A percentile compares a stretch with the other conserved stretches of the same genome.
Evolutionary conservation across 2,329 filamentous ascomycete species (phyloP).

Genomic region (Pseudogymnoascus sp.): DNA sequence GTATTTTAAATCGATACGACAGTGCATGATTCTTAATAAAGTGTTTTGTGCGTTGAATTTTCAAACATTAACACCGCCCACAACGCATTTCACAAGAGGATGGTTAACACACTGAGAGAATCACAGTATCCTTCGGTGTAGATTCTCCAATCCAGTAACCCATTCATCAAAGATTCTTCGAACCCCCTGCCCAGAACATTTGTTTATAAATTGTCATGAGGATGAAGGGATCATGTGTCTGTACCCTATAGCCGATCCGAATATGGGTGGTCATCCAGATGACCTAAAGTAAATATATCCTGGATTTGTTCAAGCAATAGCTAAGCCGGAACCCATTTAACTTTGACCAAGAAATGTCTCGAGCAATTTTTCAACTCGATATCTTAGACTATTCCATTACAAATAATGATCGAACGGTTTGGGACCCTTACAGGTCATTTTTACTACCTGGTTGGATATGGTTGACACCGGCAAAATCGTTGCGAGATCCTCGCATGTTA

Average conservation of each 20-base stretch:
- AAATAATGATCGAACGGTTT: slow-evolving; percentile 19
- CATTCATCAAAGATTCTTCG: no score
- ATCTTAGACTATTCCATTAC: slow-evolving; percentile 4
- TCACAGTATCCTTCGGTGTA: no score
- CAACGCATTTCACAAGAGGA: no score
- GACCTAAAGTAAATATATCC: slow-evolving; percentile 8
- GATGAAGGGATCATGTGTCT: slow-evolving; percentile 15
- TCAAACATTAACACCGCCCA: no score
- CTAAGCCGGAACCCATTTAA: slow-evolving; percentile 12
- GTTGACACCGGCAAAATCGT: slow-evolving; percentile 18
- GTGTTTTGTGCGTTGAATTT: no score
- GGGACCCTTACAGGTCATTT: slow-evolving; percentile 23
- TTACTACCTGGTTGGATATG: slow-evolving; percentile 20
- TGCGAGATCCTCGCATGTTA: slow-evolving; percentile 10
- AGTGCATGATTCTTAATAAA: no score
- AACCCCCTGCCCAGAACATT: not conserved
- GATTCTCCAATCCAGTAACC: no score
- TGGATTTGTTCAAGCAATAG: not conserved
- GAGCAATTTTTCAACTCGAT: slow-evolving; percentile 19
- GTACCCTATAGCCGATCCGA: slow-evolving; percentile 15
- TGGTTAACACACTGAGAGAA: no score
- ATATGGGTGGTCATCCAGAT: slow-evolving; percentile 15
- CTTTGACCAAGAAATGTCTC: slow-evolving; percentile 17
- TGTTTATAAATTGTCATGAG: slow-evolving; percentile 14
- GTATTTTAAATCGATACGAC: no score